These are phyloP conservation scores for Claviceps digitariae DNA, from an alignment of 2,329 filamentous ascomycete species.

Conservation along the genomic window DNA sequence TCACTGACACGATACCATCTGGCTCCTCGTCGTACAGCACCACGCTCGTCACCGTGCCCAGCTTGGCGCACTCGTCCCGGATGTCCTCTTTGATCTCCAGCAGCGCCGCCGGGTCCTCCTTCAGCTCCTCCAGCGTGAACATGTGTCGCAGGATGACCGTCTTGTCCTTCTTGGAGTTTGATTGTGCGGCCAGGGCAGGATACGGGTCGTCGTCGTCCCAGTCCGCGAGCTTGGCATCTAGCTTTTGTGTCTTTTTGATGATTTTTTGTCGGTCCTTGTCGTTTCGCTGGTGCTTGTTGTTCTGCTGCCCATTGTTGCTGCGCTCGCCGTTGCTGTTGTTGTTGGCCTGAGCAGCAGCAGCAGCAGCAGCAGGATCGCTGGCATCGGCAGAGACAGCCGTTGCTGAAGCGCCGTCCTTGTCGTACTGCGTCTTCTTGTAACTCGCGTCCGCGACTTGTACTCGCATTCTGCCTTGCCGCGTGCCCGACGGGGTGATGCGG, in stretches of 20 bases:
- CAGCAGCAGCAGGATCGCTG: background rate
- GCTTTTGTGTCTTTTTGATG: conserved; percentile 79
- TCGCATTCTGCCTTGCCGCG: conserved; percentile 51
- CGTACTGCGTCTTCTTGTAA: conserved; percentile 79
- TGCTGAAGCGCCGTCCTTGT: conserved; percentile 18
- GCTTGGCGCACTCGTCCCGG: conserved; percentile 73
- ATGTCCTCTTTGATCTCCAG: conserved; percentile 94
- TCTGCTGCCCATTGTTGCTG: conserved; percentile 18
- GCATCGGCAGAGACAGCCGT: background rate
- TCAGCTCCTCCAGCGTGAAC: conserved; percentile 77
- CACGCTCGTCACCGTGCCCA: conserved; percentile 82
- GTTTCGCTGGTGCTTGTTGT: conserved; percentile 30
- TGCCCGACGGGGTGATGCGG: conserved; percentile 43
- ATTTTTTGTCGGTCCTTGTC: conserved; percentile 74
- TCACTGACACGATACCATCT: conserved; percentile 73
- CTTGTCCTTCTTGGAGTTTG: conserved; percentile 51
- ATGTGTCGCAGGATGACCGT: conserved; percentile 81
- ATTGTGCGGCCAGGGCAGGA: conserved; percentile 25
- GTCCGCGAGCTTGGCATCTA: conserved; percentile 83
- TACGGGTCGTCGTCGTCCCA: conserved; percentile 84
- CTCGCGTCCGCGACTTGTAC: conserved; percentile 78
- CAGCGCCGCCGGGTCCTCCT: conserved; percentile 69
- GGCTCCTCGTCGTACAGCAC: conserved; percentile 78
- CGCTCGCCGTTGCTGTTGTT: conserved; percentile 11
- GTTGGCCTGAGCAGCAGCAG: conserved; percentile 6